Evolutionary conservation across 108 stramenopile genomes (phyloP).

Genomic region (Poteriospumella lacustris): DNA sequence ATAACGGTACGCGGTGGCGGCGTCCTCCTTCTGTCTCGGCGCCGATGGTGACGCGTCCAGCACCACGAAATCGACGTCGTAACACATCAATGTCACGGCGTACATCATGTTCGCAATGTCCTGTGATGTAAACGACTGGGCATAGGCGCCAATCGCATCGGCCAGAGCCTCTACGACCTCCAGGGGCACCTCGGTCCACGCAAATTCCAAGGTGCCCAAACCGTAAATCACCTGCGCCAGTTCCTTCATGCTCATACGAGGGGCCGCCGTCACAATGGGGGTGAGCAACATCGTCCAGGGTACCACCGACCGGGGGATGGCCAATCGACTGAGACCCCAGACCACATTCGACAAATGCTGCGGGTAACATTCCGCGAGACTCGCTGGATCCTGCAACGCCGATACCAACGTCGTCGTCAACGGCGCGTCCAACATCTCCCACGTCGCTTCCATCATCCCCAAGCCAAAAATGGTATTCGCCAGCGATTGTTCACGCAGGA

Average conservation of each 20-base stretch:
- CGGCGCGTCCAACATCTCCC: background rate
- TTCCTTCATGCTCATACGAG: background rate
- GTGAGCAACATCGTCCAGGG: background rate
- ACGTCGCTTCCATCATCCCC: background rate
- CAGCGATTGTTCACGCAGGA: too few relatives aligned
- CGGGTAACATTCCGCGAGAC: background rate
- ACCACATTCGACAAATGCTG: background rate
- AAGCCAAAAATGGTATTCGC: background rate
- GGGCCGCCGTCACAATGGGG: background rate
- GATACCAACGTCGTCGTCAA: background rate
- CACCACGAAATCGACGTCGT: background rate
- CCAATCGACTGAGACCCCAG: background rate
- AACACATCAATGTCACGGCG: background rate
- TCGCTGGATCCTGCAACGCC: background rate
- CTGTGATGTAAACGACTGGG: background rate
- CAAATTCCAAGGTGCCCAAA: background rate
- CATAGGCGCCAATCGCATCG: background rate
- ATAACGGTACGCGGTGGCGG: too few relatives aligned
- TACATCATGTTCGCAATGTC: background rate
- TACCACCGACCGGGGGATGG: background rate
- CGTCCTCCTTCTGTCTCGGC: background rate
- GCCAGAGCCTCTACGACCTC: background rate
- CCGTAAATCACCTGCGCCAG: background rate
- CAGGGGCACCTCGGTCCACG: background rate
- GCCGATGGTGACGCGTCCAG: background rate